Evolutionary conservation across 2,329 filamentous ascomycete genomes (phyloP), one percentile per base, ranked within the genome.

Genomic region (Calonectria multiphialidica): DNA sequence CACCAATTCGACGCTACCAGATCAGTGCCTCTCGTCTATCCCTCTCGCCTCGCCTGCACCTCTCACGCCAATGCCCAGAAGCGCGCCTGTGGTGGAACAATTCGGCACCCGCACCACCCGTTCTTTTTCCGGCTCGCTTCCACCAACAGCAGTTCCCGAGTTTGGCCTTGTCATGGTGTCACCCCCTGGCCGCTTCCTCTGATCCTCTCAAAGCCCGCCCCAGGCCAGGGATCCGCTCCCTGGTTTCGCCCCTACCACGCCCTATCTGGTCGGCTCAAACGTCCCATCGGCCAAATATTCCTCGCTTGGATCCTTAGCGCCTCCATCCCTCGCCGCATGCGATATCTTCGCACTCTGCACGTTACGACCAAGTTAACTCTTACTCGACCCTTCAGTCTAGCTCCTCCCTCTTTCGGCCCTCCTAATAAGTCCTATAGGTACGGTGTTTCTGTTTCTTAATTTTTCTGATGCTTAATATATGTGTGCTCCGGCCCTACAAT

Each of bases 21-120:
- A 44, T 62, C 15, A 47, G 42, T 50, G 47, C 28, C 55, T 50
- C 40, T 65, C 69, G 69, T 61, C 70, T 65, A 30, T 66, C 59
- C 37, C 44, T 69, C 65, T 59, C 50, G 57, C 75, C 66, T 70
- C 73, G 67, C 72, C 57, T 77, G 67, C 75, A 65, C 71, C 53
- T 47, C 66, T 74, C 66, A 44, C 66, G 50, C 63, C 61, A 50
- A 66, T 57, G 37, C 40, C 59, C 59, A 59, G 65, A 64, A 67
- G 67, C 61, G 67, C 68, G 62, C 72, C 75, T 79, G 78, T 80
- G 79, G 79, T 80, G 79, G 79, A 80, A 80, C 77, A 80, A 80
- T 79, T 77, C 74, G 49, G 66, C 72, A 66, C 67, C 74, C 69
- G 62, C 61, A 75, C 75, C 75, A 69, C 68, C 72, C 71, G 68